Base-by-base conservation (phyloP, 73 alveolate genomes). In the Paramecium biaurelia region DNA sequence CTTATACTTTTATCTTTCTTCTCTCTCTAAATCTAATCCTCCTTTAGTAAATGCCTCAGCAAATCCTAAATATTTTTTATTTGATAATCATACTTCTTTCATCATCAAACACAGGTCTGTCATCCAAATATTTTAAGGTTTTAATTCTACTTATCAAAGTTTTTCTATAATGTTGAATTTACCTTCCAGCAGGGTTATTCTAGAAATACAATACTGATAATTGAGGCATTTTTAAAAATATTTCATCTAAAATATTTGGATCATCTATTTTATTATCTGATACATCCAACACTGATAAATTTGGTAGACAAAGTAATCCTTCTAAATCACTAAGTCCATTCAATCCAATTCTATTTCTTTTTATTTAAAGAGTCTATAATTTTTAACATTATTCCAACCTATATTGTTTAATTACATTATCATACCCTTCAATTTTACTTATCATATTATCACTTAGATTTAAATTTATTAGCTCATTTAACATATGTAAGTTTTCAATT, bases 1-100 rank as follows among this genome's bases (percentile, higher is more conserved):
- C 85, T 97, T 96, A 72, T 89, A 93, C 88, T 68, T 94, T 85
- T 97, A 95, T 68, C 99, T 93, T 95, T 98, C 99, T 82, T 95
- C 97, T 74, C 97, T 93, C 89, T 98, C 99, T 42, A 93, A 98
- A 56, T 97, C 99, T 21, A 97, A 56, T 26, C 99, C 99, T 47
- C 99, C 99, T 58, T 93, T 93, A 7, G 97, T 96, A 87, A 96
- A 98, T 1, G 99, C 99, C 79, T 97, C 96, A n/a, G 99, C 99
- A 76, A 93, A 97, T 93, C 98, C 90, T 79, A 21, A 23, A 47
- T 23, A 5, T 4, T 0, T 37, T 14, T 1, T n/a, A 23, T 38
- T 15, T 38, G 1, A 49, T 24, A 10, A 49, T 28, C 4, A 8
- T 85, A 76, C 95, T 82, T 92, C 96, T 96, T 85, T 97, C 99